phyloP scores from a whole-genome alignment of 2,329 filamentous ascomycete species.

The Trichoderma afroharzianum region DNA sequence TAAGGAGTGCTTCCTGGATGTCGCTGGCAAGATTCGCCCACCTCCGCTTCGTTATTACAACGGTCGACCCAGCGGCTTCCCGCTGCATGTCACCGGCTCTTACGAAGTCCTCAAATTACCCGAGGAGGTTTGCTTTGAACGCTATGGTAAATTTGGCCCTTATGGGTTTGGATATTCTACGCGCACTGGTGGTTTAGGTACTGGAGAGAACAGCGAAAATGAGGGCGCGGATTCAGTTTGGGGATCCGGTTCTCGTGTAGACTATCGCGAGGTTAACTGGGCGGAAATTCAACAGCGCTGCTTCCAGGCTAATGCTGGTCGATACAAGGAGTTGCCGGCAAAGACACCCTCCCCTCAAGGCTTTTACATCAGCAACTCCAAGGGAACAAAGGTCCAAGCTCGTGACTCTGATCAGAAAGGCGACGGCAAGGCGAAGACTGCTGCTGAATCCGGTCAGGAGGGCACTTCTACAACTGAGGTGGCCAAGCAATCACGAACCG shows the following conservation, averaged over 20 bases:
- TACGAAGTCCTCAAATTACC: constrained; percentile 75
- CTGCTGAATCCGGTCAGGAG: background rate
- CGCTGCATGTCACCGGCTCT: constrained; percentile 80
- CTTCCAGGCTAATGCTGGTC: constrained; percentile 63
- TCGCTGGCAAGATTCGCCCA: constrained; percentile 58
- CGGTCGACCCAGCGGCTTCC: constrained; percentile 79
- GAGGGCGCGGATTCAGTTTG: constrained; percentile 80
- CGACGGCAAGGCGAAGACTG: background rate
- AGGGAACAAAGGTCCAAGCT: background rate
- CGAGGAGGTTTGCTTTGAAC: constrained; percentile 88
- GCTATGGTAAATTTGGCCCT: constrained; percentile 80
- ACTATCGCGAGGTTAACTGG: constrained; percentile 77
- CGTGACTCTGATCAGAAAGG: background rate
- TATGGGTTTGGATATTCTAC: constrained; percentile 87
- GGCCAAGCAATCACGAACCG: constrained; percentile 49
- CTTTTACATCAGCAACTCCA: constrained; percentile 41
- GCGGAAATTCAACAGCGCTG: constrained; percentile 73
- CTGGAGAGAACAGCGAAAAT: constrained; percentile 79
- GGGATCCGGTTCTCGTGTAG: constrained; percentile 66
- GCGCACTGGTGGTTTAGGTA: constrained; percentile 73
- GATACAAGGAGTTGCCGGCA: constrained; percentile 55
- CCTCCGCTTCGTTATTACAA: constrained; percentile 71
- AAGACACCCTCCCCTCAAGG: constrained; percentile 43
- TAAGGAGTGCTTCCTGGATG: constrained; percentile 76
- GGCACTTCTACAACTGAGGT: background rate